Conservation (phyloP, 805 yeast genomes). For the Kodamaea nitidulidarum region DNA sequence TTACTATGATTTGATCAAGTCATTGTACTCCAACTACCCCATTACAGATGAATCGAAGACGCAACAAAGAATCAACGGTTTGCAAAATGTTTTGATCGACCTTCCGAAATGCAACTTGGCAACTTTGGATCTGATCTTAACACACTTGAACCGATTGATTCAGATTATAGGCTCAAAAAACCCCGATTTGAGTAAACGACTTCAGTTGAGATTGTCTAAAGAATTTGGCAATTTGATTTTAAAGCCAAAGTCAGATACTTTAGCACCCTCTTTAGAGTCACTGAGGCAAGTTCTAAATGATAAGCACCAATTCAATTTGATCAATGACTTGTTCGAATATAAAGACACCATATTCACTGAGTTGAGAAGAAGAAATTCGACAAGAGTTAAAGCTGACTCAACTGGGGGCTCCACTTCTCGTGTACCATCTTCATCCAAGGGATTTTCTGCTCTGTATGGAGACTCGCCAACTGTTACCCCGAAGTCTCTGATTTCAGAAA, state of each 20-base stretch:
- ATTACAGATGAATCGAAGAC: slow-evolving; percentile 41
- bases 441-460: neutral
- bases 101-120: slow-evolving; percentile 71
- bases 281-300: slow-evolving; percentile 42
- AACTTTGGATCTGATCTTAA: slow-evolving; percentile 72
- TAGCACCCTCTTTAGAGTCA: slow-evolving; percentile 18
- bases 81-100: slow-evolving; percentile 62
- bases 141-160: slow-evolving; percentile 67
- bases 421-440: slow-evolving; percentile 3
- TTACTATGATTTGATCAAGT: slow-evolving; percentile 62
- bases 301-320: slow-evolving; percentile 52
- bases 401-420: slow-evolving; percentile 1
- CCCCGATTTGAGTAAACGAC: slow-evolving; percentile 28
- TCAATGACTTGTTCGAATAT: slow-evolving; percentile 57
- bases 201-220: slow-evolving; percentile 51
- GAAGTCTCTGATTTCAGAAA: slow-evolving; percentile 12
- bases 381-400: slow-evolving; percentile 11
- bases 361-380: slow-evolving; percentile 40
- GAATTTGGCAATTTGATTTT: slow-evolving; percentile 64
- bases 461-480: slow-evolving; percentile 2
- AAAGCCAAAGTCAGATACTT: slow-evolving; percentile 38
- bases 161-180: slow-evolving; percentile 41
- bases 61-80: slow-evolving; percentile 51
- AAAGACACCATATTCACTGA: slow-evolving; percentile 64
- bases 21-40: slow-evolving; percentile 51